Conservation (phyloP, 352 stramenopile genomes). For the Globisporangium echinulatum region DNA sequence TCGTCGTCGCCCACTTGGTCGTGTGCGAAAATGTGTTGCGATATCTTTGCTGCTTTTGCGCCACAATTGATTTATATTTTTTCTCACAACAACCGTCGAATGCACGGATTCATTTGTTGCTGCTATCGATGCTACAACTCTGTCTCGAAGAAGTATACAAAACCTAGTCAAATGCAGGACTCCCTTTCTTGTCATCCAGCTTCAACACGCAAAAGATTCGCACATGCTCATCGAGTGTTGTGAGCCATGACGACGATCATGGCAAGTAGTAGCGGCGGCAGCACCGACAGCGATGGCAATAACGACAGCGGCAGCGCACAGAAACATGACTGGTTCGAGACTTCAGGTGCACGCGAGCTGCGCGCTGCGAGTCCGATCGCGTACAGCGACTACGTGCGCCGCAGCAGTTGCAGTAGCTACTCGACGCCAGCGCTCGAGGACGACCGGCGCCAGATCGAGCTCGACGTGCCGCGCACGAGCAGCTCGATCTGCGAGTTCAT, state of each 20-base stretch:
- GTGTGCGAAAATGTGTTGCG: neutral
- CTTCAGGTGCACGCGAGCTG: constrained; percentile 32
- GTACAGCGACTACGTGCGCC: constrained; percentile 38
- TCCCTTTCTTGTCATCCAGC: neutral
- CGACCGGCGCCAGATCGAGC: constrained; percentile 57
- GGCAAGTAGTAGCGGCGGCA: too few species aligned
- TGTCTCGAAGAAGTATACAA: too few species aligned
- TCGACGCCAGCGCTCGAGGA: constrained; percentile 34
- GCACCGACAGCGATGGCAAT: neutral
- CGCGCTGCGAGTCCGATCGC: constrained; percentile 22
- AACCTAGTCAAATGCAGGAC: too few species aligned
- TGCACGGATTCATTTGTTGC: too few species aligned
- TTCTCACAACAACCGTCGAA: too few species aligned
- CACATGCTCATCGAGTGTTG: neutral
- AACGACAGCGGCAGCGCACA: neutral
- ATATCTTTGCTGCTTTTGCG: neutral
- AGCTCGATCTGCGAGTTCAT: constrained; percentile 54
- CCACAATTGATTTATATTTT: too few species aligned
- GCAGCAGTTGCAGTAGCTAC: constrained; percentile 17
- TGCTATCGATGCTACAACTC: too few species aligned
- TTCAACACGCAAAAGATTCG: neutral
- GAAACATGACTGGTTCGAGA: constrained; percentile 35
- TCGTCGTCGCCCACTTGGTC: too few species aligned
- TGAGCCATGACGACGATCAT: neutral
- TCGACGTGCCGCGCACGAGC: constrained; percentile 55